Evolutionary conservation across 2,329 filamentous ascomycete genomes (phyloP).

Genomic region (Penicillium glabrum): DNA sequence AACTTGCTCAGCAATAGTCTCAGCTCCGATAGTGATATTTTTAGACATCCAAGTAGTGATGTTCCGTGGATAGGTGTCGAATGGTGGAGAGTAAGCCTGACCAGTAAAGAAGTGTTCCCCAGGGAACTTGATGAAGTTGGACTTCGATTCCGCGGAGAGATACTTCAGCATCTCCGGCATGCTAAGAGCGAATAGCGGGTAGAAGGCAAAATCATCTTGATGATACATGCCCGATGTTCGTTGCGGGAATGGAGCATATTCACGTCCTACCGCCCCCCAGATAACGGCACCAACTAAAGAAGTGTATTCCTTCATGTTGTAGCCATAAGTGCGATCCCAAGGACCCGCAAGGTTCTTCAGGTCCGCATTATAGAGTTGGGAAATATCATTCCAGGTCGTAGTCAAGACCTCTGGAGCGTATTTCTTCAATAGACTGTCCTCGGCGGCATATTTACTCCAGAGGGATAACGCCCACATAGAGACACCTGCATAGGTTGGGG

Average conservation of each 20-base stretch:
- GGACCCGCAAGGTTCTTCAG: constrained; percentile 64
- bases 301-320: constrained; percentile 63
- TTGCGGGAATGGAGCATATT: constrained; percentile 18
- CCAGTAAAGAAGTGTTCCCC: constrained; percentile 56
- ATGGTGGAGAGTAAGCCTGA: constrained; percentile 59
- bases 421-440: constrained; percentile 54
- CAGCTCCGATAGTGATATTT: constrained; percentile 60
- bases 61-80: constrained; percentile 57
- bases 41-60: constrained; percentile 59
- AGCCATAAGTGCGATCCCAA: constrained; percentile 65
- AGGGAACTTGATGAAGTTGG: constrained; percentile 50
- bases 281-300: constrained; percentile 60
- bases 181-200: constrained; percentile 54
- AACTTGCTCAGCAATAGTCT: constrained; percentile 57
- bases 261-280: constrained; percentile 50
- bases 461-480: constrained; percentile 60
- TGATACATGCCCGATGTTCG: constrained; percentile 59
- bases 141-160: constrained; percentile 51
- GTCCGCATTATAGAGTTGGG: constrained; percentile 57
- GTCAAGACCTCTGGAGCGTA: constrained; percentile 54
- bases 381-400: constrained; percentile 54
- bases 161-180: constrained; percentile 17
- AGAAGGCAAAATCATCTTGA: constrained; percentile 59
- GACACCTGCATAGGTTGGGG: constrained; percentile 63
- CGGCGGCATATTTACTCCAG: constrained; percentile 60